Percentiles rank a stretch among this genome's conserved stretches.
Conservation (phyloP, 202 grass and related monocot genomes). For the Setaria viridis region DNA sequence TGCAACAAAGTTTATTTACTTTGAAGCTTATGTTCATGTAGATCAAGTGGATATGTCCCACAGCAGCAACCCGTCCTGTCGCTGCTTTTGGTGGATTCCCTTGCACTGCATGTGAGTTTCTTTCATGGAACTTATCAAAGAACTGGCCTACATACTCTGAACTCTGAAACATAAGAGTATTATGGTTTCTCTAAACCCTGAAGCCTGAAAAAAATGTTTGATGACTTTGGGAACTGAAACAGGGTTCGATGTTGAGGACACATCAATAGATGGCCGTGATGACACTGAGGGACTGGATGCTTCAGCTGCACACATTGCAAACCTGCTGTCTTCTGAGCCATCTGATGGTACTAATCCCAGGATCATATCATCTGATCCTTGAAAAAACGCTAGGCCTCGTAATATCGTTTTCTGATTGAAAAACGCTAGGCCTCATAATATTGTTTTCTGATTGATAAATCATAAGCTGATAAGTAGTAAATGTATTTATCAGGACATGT, state of each 20-base stretch:
- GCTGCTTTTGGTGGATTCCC: constrained; percentile 85
- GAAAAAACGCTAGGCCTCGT: not conserved
- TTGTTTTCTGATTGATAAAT: not conserved
- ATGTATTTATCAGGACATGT: no score
- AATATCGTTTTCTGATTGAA: not conserved
- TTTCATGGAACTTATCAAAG: not conserved
- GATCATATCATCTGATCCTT: constrained; percentile 11
- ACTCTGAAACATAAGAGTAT: not conserved
- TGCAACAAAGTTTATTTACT: constrained; percentile 40
- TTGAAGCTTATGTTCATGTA: constrained; percentile 52
- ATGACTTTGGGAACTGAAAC: constrained; percentile 20
- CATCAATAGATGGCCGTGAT: constrained; percentile 74
- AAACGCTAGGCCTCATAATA: not conserved
- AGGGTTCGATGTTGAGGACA: constrained; percentile 88
- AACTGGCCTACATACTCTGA: constrained; percentile 16
- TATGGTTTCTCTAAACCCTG: constrained; percentile 7
- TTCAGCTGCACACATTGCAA: constrained; percentile 84
- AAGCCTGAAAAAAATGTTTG: not conserved
- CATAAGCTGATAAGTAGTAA: not conserved
- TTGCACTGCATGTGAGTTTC: constrained; percentile 80
- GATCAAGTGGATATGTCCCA: constrained; percentile 98
- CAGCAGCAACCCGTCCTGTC: constrained; percentile 69
- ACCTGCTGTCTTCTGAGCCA: constrained; percentile 79
- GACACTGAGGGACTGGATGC: constrained; percentile 83
- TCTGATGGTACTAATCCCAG: constrained; percentile 61